phyloP scores from a whole-genome alignment of 768 basidiomycete species.

The Hygrocybe coccinea region DNA sequence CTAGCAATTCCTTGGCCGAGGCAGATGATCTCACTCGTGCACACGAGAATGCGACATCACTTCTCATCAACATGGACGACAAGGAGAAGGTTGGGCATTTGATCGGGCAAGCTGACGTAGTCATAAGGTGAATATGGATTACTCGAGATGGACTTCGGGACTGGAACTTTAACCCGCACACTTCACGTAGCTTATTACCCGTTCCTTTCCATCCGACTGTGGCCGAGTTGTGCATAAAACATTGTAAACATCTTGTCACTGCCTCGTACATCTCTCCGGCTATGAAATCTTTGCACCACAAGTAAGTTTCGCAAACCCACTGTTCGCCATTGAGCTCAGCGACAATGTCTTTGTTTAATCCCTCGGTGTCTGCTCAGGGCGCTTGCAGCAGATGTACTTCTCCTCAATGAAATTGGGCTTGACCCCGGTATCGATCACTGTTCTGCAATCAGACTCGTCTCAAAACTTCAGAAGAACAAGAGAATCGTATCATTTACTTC shows the following conservation, averaged over 20 bases:
- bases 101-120: constrained; percentile 64
- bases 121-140: constrained; percentile 63
- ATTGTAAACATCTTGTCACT: constrained; percentile 76
- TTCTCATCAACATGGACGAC: constrained; percentile 58
- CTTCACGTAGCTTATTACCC: constrained; percentile 64
- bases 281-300: constrained; percentile 61
- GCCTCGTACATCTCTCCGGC: constrained; percentile 83
- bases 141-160: background rate
- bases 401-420: constrained; percentile 86
- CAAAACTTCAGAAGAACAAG: constrained; percentile 48
- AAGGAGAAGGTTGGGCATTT: constrained; percentile 42
- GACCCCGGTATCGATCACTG: constrained; percentile 90
- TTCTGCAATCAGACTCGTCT: constrained; percentile 71
- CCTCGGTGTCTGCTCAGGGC: constrained; percentile 60
- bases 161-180: background rate
- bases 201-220: constrained; percentile 65
- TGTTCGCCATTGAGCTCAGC: background rate
- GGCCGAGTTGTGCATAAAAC: constrained; percentile 67
- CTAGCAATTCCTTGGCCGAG: constrained; percentile 66
- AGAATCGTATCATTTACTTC: constrained; percentile 70
- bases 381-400: constrained; percentile 52
- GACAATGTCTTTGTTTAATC: background rate
- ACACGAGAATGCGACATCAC: constrained; percentile 49
- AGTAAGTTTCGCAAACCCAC: constrained; percentile 37
- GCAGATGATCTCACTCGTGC: constrained; percentile 43